Evolutionary conservation across 345 rosid genomes (phyloP), one percentile per base, ranked within the genome.

Genomic region (Lenwebbia sp.): DNA sequence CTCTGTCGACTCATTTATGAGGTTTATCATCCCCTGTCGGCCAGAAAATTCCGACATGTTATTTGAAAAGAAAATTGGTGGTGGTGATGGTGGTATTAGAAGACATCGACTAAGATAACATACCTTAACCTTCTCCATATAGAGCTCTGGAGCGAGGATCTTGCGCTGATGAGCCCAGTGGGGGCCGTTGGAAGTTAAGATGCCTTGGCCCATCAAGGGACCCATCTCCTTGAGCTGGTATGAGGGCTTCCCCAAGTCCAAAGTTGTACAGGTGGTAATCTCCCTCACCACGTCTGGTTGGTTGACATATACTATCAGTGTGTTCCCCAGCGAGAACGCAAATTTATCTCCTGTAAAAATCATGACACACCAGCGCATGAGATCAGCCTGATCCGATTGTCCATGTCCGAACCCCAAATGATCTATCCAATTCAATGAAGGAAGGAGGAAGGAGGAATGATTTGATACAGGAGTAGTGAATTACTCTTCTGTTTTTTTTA

Each of bases 121-220:
- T 89, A 91, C 92, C 91, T 93, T 93, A 7, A 93, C 93, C 82
- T 92, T 91, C 76, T 89, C 90, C 91, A 88, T 87, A 86, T 92
- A 93, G 2, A 93, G 86, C 62, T 92, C 86, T 21, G 95, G 95
- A 30, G 92, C 95, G 86, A 91, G 87, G 54, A 90, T 87, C 87
- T 87, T 93, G 56, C 93, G 90, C 75, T 92, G 93, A 82, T 91
- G 91, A 0, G 90, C 82, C 93, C 95, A 93, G 28, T 75, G 12
- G 33, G 88, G 40, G 19, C 93, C 95, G 84, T 92, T 93, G 10
- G 95, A 90, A 53, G 95, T 89, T 19, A 93, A 83, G 55, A 93
- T 87, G 33, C 95, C 95, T 11, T 88, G 90, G 17, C 95, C 93
- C 70, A 93, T 89, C 85, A 93, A 86, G 57, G 95, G 75, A 41